Evolutionary conservation across 306 rosid genomes (phyloP), one percentile per base, ranked within the genome.

Genomic region (Castanopsis chinensis): DNA sequence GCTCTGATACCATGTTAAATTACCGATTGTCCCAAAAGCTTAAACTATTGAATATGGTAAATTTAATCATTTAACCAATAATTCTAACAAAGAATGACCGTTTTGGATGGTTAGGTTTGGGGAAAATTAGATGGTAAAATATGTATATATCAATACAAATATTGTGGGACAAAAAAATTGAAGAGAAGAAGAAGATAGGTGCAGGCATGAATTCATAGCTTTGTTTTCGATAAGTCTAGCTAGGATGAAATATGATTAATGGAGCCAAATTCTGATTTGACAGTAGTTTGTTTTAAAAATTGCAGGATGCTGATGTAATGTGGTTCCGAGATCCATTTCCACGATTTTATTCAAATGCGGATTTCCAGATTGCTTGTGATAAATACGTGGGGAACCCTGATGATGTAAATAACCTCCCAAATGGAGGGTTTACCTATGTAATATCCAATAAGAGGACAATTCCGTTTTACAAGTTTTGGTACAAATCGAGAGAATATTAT

Each of bases 351-450:
- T 64, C 75, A 21, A 87, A 91, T 2, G 87, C 80, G 1, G 99
- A 92, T 78, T 92, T 94, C 77, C 99, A 94, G 80, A 92, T 92
- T 4, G 94, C 99, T 20, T 85, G 97, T 32, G 99, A 94, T 77
- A 15, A 0, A 27, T 92, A 76, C 80, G 7, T 32, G 5, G 94
- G 95, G 5, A 69, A 89, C 69, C 60, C 97, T 2, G 52, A 58
- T 25, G 83, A 83, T 78, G 12, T 83, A 35, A 75, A 71, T 0
- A 94, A 92, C 82, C 0, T 0, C 1, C 94, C 99, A 18, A 94
- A 94, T 5, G 94, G 97, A 77, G 99, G 99, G 6, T 94, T 92
- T 69, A 86, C 27, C n/a, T 91, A 88, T 72, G 97, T 89, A 27
- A 88, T 68, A 75, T 92, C 99, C 0, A 94, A 89, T 55, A 4